Evolutionary conservation across 352 stramenopile genomes (phyloP).

Genomic region (Pythium periplocum): DNA sequence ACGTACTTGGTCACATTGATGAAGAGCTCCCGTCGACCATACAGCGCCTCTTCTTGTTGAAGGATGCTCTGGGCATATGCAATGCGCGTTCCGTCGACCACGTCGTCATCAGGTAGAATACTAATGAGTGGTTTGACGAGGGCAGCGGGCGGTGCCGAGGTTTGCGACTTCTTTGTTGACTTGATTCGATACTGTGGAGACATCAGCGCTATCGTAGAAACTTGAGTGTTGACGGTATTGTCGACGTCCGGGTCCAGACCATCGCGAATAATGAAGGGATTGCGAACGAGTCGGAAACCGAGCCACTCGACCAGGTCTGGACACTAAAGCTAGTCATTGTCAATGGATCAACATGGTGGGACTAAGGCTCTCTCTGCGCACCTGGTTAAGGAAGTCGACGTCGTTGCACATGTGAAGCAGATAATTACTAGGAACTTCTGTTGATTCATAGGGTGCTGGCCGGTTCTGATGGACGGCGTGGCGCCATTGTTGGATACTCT

Average conservation of each 20-base stretch:
- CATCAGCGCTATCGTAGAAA: constrained; percentile 5
- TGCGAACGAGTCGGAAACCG: constrained; percentile 41
- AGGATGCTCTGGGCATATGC: constrained; percentile 22
- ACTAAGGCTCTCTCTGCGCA: neutral
- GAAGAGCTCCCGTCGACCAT: constrained; percentile 16
- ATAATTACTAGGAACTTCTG: constrained; percentile 35
- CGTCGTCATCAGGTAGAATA: constrained; percentile 43
- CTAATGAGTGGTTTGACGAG: constrained; percentile 39
- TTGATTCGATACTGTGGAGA: neutral
- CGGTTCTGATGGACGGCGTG: constrained; percentile 25
- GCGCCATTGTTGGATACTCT: constrained; percentile 38
- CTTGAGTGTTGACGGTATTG: constrained; percentile 5
- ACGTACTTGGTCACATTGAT: too few species aligned
- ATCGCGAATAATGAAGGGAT: constrained; percentile 42
- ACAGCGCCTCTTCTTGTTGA: constrained; percentile 45
- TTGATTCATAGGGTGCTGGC: constrained; percentile 28
- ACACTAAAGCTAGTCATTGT: constrained; percentile 1
- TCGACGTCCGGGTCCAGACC: constrained; percentile 27
- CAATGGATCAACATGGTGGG: too few species aligned
- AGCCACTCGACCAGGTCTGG: constrained; percentile 43
- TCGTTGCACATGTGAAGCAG: constrained; percentile 51
- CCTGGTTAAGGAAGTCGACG: constrained; percentile 42
- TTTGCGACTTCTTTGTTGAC: neutral
- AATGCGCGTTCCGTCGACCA: constrained; percentile 35
- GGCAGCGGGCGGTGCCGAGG: constrained; percentile 13